Conservation (phyloP, 306 rosid species). For the Luffa aegyptiaca region DNA sequence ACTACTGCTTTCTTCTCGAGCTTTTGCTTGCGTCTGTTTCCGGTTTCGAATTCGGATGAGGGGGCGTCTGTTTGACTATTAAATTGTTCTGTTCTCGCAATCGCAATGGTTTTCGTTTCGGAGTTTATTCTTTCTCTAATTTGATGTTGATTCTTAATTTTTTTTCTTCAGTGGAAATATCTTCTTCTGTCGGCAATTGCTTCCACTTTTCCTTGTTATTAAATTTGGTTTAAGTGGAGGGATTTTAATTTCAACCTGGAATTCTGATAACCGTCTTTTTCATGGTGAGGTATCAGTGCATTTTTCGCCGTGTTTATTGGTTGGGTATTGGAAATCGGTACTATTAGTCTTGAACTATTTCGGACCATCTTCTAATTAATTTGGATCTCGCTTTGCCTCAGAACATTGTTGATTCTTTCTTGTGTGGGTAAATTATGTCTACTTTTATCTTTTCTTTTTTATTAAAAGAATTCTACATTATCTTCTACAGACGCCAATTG, state of each 20-base stretch:
- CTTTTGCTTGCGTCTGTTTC: neutral
- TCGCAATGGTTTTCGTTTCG: neutral
- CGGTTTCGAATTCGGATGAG: neutral
- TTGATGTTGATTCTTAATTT: neutral
- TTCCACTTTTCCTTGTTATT: neutral
- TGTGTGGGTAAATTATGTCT: neutral
- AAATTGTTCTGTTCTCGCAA: neutral
- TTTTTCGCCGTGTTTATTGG: neutral
- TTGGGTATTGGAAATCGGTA: too few relatives aligned
- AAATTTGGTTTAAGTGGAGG: neutral
- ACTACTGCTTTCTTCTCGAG: neutral
- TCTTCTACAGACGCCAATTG: neutral
- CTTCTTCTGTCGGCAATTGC: constrained; percentile 36
- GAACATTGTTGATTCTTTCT: neutral
- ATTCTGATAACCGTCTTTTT: neutral
- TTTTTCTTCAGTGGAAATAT: neutral
- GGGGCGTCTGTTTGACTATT: neutral
- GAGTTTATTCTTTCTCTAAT: neutral
- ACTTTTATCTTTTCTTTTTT: neutral
- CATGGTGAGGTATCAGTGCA: neutral
- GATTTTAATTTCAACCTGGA: neutral
- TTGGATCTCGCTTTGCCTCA: neutral
- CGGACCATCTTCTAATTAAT: constrained; percentile 15
- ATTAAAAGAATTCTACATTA: neutral
- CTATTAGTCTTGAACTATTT: neutral